phyloP scores from a whole-genome alignment of 1,139 yeast species.

The Debaryomyces subglobosus region DNA sequence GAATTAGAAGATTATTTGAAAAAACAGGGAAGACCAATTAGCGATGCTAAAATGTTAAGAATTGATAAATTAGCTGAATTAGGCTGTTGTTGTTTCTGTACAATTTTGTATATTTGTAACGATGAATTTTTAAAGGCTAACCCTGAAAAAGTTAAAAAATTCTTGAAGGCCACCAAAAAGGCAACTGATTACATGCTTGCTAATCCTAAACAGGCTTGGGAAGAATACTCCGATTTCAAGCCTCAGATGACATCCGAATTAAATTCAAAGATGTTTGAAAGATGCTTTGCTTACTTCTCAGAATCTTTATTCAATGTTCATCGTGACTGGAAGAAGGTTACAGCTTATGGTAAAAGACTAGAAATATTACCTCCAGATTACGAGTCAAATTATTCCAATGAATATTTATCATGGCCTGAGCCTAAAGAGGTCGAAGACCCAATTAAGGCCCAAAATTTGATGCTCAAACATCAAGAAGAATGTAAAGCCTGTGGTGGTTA shows the following conservation, averaged over 20 bases:
- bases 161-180: constrained; percentile 51
- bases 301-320: constrained; percentile 55
- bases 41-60: constrained; percentile 58
- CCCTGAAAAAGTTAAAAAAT: constrained; percentile 49
- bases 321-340: constrained; percentile 61
- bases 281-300: constrained; percentile 59
- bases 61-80: constrained; percentile 59
- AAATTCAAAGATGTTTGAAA: constrained; percentile 51
- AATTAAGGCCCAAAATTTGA: constrained; percentile 45
- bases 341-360: constrained; percentile 57
- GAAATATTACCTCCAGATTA: constrained; percentile 54
- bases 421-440: constrained; percentile 54
- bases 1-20: constrained; percentile 56
- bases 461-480: constrained; percentile 49
- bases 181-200: constrained; percentile 52
- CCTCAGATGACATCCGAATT: constrained; percentile 48
- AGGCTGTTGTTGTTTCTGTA: constrained; percentile 64
- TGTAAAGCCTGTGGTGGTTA: constrained; percentile 54
- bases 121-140: constrained; percentile 52
- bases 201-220: constrained; percentile 50
- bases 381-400: constrained; percentile 53
- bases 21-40: constrained; percentile 44
- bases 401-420: constrained; percentile 52
- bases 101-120: constrained; percentile 57
- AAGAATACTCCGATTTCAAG: constrained; percentile 49